Base-by-base conservation (phyloP, 2,329 filamentous ascomycete genomes). In the Alternaria infectoria region DNA sequence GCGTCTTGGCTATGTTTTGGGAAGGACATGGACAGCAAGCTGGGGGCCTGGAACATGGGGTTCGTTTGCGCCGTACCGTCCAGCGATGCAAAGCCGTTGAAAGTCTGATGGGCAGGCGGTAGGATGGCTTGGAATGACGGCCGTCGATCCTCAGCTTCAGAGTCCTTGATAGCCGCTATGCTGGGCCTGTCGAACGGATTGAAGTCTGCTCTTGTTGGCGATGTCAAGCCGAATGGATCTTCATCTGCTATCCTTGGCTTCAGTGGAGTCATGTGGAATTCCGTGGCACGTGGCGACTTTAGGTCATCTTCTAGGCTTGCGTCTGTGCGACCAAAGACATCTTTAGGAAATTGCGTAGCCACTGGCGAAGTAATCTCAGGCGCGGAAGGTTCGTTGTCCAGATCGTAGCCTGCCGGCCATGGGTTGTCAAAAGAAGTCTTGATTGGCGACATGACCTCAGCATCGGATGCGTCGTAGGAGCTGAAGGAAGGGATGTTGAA, bases 121-220 rank as follows among this genome's bases (percentile, higher is more conserved):
- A 77, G 58, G 26, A 80, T 78, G 19, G 77, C 76, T 55, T 80
- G 77, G 57, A 78, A 78, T 3, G 77, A 77, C n/a, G 74, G 77
- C 6, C 74, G 72, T 49, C 75, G 73, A 47, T 70, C 65, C 50
- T 78, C 76, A 5, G 58, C 49, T 50, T 73, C 69, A 25, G 51
- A 40, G n/a, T 68, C 59, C 17, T 68, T 66, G 13, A 69, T 62
- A 26, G 66, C 64, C 17, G 68, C 54, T 10, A 74, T 50, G 9
- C 56, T 69, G 5, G 64, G 57, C 13, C 62, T 57, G 11, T 72
- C 74, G 47, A 79, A 78, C 15, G 71, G 66, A 58, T 71, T 74
- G 61, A 82, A 84, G 17, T 83, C 82, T 25, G 80, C 81, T 43
- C 78, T 74, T 10, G 78, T 82, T 15, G 80, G 80, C 44, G 79